phyloP scores from a whole-genome alignment of 306 rosid species.

The Begonia loranthoides region DNA sequence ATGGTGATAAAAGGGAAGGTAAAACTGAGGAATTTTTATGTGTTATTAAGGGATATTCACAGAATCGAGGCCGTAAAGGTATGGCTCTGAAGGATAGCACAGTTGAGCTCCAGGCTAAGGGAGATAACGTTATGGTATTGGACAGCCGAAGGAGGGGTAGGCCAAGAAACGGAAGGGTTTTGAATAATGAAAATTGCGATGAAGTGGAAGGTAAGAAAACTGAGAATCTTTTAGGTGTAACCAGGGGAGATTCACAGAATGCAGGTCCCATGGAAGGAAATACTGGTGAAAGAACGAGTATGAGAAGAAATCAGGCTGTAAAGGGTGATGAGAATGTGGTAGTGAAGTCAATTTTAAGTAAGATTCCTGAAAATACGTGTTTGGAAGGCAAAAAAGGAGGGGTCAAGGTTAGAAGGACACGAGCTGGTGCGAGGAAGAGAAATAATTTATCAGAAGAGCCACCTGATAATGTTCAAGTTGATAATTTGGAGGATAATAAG shows the following conservation, averaged over 20 bases:
- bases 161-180: conserved; percentile 19
- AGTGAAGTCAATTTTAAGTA: conserved; percentile 6
- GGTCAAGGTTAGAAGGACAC: conserved; percentile 18
- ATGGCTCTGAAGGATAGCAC: background rate
- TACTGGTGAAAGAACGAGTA: conserved; percentile 1
- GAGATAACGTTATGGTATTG: conserved; percentile 1
- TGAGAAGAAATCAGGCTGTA: conserved; percentile 14
- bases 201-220: conserved; percentile 1
- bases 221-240: background rate
- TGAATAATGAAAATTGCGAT: conserved; percentile 5
- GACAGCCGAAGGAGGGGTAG: conserved; percentile 11
- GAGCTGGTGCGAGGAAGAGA: conserved; percentile 16
- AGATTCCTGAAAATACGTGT: conserved; percentile 13
- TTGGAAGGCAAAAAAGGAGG: conserved; percentile 18
- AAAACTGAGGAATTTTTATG: background rate
- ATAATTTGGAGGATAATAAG: conserved; percentile 6
- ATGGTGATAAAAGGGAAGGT: conserved; percentile 2
- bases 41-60: no score
- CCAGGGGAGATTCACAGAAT: conserved; percentile 5
- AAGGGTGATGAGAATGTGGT: conserved; percentile 11
- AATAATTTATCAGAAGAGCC: conserved; percentile 18
- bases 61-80: background rate
- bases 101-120: conserved; percentile 1
- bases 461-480: conserved; percentile 3
- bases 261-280: conserved; percentile 1